Evolutionary conservation across 257 asterid species (phyloP).

Genomic region (Echites panduratus): DNA sequence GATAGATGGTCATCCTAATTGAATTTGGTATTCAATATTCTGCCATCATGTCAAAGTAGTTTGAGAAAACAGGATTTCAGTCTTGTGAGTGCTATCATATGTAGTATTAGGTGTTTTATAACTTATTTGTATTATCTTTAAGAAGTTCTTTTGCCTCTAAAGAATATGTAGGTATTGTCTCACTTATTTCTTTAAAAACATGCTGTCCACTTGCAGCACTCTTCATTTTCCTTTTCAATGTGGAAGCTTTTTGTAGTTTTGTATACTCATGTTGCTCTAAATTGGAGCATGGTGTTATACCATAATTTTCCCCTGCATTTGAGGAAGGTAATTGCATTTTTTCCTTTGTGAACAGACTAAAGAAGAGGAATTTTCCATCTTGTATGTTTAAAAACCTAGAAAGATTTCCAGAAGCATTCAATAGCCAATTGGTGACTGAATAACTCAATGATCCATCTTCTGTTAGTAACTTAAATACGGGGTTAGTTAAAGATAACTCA

Average conservation of each 20-base stretch:
- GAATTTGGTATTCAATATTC: background rate
- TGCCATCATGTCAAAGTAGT: background rate
- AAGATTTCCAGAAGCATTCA: background rate
- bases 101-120: background rate
- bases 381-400: background rate
- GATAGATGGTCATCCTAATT: background rate
- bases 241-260: background rate
- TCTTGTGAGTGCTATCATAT: background rate
- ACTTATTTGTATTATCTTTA: background rate
- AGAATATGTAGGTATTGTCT: background rate
- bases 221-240: background rate
- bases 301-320: background rate
- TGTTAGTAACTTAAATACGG: background rate
- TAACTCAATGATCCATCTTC: background rate
- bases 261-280: background rate
- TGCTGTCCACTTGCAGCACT: background rate
- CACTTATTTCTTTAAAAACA: background rate
- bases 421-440: background rate
- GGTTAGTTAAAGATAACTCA: background rate
- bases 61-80: background rate
- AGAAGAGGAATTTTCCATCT: background rate
- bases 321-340: background rate
- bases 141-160: background rate
- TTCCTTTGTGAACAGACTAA: background rate
- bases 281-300: background rate